phyloP scores from a whole-genome alignment of 257 asterid genomes.

The Coffea eugenioides region DNA sequence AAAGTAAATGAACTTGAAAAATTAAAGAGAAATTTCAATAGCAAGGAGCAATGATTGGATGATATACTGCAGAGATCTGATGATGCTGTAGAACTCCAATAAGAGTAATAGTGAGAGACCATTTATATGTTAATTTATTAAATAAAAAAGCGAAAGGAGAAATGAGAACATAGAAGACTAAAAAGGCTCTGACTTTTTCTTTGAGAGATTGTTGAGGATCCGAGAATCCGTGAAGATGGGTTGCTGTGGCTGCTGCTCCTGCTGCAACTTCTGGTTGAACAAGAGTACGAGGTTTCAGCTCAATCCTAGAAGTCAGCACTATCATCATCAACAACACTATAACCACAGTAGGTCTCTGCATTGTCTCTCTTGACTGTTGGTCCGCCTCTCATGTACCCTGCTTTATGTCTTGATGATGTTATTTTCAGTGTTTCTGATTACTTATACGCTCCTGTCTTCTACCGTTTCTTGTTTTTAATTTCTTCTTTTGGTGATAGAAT shows the following conservation, averaged over 20 bases:
- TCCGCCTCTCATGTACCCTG: background rate
- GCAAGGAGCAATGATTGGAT: background rate
- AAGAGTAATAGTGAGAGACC: background rate
- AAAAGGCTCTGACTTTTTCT: conserved; percentile 8
- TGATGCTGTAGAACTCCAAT: background rate
- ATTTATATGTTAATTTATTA: background rate
- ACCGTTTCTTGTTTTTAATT: too few relatives aligned
- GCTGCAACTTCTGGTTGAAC: background rate
- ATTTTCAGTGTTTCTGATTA: too few relatives aligned
- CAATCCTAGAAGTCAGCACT: conserved; percentile 1
- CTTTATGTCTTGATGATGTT: too few relatives aligned
- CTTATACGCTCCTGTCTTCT: background rate
- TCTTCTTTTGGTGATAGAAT: too few relatives aligned
- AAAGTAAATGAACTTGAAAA: background rate
- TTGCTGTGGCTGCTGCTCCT: background rate
- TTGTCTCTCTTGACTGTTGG: background rate
- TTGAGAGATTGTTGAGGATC: conserved; percentile 3
- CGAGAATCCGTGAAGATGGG: background rate
- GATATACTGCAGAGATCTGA: background rate
- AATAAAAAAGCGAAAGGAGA: background rate
- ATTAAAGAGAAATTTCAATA: background rate
- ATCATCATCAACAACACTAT: conserved; percentile 7
- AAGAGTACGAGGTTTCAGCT: background rate
- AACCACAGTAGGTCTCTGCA: conserved; percentile 2
- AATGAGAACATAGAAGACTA: background rate